These are phyloP conservation scores for Starmerella apis DNA, from an alignment of 805 yeast species.

Conservation along the genomic window DNA sequence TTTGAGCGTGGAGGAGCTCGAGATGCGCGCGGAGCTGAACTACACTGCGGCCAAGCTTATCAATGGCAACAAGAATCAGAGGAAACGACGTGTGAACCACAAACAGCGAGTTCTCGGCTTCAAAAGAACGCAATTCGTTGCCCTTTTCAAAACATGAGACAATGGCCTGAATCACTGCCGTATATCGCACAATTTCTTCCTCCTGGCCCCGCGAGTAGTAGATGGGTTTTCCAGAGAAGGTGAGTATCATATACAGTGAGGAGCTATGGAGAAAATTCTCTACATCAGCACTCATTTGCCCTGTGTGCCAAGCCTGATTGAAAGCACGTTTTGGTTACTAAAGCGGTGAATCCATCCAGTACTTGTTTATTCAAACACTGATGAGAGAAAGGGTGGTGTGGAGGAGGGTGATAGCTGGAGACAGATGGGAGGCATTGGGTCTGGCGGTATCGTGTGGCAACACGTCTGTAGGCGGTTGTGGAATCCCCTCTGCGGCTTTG, in stretches of 20 bases:
- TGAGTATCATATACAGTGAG: conserved; percentile 22
- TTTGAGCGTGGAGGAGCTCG: conserved; percentile 60
- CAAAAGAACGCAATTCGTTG: conserved; percentile 36
- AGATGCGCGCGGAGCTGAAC: conserved; percentile 50
- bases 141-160: conserved; percentile 22
- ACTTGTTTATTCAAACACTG: conserved; percentile 48
- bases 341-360: background rate
- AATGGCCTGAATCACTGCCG: conserved; percentile 27
- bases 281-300: background rate
- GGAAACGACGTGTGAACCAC: conserved; percentile 57
- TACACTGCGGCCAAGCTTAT: conserved; percentile 32
- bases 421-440: too few species aligned
- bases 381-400: too few species aligned
- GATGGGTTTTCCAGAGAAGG: conserved; percentile 27
- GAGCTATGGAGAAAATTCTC: conserved; percentile 5
- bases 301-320: background rate
- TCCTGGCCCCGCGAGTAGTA: conserved; percentile 22
- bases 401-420: too few species aligned
- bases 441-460: too few species aligned
- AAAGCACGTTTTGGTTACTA: background rate
- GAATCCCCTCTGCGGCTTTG: too few species aligned
- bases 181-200: conserved; percentile 20
- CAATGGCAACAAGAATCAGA: conserved; percentile 58
- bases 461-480: too few species aligned
- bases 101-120: conserved; percentile 41